Evolutionary conservation across 495 filamentous ascomycete genomes (phyloP).

Genomic region (Xylaria cubensis): DNA sequence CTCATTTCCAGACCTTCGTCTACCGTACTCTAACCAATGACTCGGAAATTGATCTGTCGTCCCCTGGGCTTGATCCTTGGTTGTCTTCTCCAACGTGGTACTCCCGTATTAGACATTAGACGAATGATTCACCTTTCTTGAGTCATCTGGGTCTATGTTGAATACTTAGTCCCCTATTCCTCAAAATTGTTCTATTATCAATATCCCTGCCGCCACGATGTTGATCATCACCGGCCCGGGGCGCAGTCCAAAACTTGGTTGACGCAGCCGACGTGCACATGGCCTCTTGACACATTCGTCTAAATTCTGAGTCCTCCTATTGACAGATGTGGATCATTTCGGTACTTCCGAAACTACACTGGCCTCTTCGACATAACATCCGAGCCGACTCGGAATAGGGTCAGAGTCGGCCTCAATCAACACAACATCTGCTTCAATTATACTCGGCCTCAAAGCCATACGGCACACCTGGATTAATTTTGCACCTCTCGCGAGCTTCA

Average conservation of each 20-base stretch:
- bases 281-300: constrained; percentile 3
- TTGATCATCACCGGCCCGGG: background rate
- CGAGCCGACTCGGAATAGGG: background rate
- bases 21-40: constrained; percentile 12
- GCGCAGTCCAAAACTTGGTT: background rate
- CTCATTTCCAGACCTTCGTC: constrained; percentile 11
- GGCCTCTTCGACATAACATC: background rate
- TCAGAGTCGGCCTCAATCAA: background rate
- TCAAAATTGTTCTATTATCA: background rate
- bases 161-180: background rate
- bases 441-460: background rate
- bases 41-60: constrained; percentile 3
- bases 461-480: background rate
- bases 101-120: background rate
- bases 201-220: background rate
- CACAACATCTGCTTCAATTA: background rate
- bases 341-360: background rate
- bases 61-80: background rate
- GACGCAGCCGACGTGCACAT: background rate
- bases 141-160: constrained; percentile 5
- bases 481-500: background rate
- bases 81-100: background rate
- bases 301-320: background rate
- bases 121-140: constrained; percentile 15
- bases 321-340: background rate